These are phyloP conservation scores for Spathaspora sp. DNA, from an alignment of 805 yeast genomes.

Conservation along the genomic window DNA sequence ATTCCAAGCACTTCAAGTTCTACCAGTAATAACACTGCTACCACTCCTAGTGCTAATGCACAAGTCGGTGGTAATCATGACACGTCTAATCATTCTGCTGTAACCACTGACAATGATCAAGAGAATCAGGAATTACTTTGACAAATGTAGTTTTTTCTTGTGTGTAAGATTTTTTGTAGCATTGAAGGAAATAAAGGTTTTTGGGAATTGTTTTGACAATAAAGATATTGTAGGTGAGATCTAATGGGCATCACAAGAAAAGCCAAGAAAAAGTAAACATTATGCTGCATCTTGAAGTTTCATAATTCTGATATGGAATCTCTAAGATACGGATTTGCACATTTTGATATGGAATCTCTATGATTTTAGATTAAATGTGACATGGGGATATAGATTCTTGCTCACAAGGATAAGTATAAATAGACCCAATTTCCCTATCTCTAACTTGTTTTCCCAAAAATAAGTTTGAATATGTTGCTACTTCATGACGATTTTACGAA, in stretches of 20 bases:
- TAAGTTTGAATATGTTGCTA: not conserved
- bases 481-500: not conserved
- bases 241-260: too few species aligned
- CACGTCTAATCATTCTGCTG: not conserved
- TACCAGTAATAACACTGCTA: not conserved
- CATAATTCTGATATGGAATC: not conserved
- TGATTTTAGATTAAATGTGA: too few species aligned
- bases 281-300: not conserved
- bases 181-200: not conserved
- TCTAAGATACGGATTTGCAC: not conserved
- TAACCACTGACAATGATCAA: not conserved
- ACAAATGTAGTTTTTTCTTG: not conserved
- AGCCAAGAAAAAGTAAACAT: not conserved
- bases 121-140: not conserved
- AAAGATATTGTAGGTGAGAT: not conserved
- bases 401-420: not conserved
- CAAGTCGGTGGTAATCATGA: not conserved
- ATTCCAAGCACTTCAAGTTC: slow-evolving; percentile 34
- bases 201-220: not conserved
- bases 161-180: not conserved
- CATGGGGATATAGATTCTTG: not conserved
- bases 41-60: not conserved
- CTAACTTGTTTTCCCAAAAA: not conserved
- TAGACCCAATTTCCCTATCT: not conserved
- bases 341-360: not conserved